These are phyloP conservation scores for Thermomucor indicae-seudaticae DNA, from an alignment of 371 early-diverging fungal genomes.

Conservation along the genomic window DNA sequence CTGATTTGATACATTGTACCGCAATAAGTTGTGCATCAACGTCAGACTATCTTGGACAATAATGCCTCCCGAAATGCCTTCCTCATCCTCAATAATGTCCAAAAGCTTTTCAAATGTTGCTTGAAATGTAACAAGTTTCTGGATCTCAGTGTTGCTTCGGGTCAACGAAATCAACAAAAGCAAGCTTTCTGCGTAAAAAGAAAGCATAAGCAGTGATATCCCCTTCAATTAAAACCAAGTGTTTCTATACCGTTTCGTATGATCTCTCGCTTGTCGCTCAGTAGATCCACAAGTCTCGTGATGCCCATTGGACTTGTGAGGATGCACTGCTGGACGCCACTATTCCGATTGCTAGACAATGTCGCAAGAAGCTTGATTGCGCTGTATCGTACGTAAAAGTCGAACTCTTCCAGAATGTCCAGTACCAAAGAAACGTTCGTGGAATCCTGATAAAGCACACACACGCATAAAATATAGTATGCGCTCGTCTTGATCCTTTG, in stretches of 20 bases:
- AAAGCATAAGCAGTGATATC: background rate
- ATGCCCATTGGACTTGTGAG: conserved; percentile 89
- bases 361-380: conserved; percentile 81
- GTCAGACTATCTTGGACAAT: conserved; percentile 95
- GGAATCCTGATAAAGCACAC: conserved; percentile 64
- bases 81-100: conserved; percentile 85
- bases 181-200: conserved; percentile 70
- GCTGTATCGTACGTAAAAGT: conserved; percentile 91
- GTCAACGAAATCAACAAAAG: conserved; percentile 86
- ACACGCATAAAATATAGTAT: too few species aligned
- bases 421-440: conserved; percentile 74
- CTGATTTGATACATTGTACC: conserved; percentile 95
- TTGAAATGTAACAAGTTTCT: conserved; percentile 97
- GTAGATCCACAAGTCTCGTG: conserved; percentile 85
- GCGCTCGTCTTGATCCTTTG: too few species aligned
- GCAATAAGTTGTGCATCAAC: conserved; percentile 84
- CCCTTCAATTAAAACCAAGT: background rate
- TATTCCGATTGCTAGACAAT: conserved; percentile 60
- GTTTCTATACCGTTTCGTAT: conserved; percentile 81
- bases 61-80: conserved; percentile 90
- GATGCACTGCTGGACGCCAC: conserved; percentile 79
- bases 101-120: conserved; percentile 92
- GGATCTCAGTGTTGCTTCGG: conserved; percentile 88
- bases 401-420: conserved; percentile 83
- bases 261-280: conserved; percentile 90